Base-by-base conservation (phyloP, 2,329 filamentous ascomycete genomes). In the Drechslerella coelobrocha region DNA sequence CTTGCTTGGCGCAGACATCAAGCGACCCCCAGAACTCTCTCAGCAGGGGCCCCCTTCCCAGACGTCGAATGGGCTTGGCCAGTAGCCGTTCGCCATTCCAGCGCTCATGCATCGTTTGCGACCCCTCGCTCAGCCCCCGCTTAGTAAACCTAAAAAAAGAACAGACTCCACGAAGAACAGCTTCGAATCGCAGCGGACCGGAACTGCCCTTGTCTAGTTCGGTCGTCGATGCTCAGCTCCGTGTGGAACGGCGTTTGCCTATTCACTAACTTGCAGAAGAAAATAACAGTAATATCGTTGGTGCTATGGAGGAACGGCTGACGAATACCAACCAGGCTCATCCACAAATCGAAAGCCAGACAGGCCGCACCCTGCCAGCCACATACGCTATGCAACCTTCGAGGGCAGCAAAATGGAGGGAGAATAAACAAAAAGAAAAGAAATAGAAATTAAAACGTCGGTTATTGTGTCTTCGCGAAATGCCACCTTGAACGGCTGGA, bases 231-330 rank as follows among this genome's bases (percentile, higher is more conserved):
- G n/a, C 9, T 59, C 17, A 19, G 31, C 39, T 41, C 41, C 23
- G 19, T 39, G 19, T 23, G 43, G 31, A 53, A 45, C 48, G 48
- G 19, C 34, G n/a, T n/a, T n/a, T n/a, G n/a, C n/a, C n/a, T n/a
- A n/a, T n/a, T n/a, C n/a, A n/a, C n/a, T n/a, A n/a, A n/a, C n/a
- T n/a, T n/a, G n/a, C n/a, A n/a, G n/a, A n/a, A n/a, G n/a, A n/a
- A n/a, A n/a, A n/a, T n/a, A n/a, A n/a, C n/a, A n/a, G n/a, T n/a
- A n/a, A n/a, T n/a, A 68, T 68, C 21, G 63, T 56, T 23, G 34
- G 41, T 59, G 63, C 63, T 68, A 68, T 68, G n/a, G 45, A 54
- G 45, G 31, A 52, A n/a, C 50, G 50, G 63, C 50, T 68, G 63
- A 68, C 41, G 63, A 51, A 68, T 55, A 47, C 55, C 54, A 29